These are phyloP conservation scores for Lecanicillium sp. DNA, from an alignment of 2,329 filamentous ascomycete species.

Conservation along the genomic window DNA sequence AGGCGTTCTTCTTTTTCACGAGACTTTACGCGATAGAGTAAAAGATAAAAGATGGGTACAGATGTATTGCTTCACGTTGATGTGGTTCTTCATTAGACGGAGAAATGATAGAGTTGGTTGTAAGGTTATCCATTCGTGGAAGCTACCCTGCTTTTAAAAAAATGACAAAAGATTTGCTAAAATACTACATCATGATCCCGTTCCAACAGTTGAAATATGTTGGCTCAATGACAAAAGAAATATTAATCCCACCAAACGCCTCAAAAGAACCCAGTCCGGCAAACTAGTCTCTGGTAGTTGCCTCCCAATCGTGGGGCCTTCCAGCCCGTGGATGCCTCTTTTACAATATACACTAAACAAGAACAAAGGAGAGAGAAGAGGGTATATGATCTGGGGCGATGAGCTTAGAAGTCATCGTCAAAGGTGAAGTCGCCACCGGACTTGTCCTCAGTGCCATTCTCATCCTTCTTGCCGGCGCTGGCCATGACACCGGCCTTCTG, in stretches of 20 bases:
- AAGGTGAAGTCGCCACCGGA: conserved; percentile 80
- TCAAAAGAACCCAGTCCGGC: conserved; percentile 3
- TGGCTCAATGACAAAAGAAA: neutral
- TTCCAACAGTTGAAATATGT: conserved; percentile 4
- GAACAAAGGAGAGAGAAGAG: conserved; percentile 8
- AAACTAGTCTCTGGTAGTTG: conserved; percentile 1
- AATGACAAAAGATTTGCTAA: conserved; percentile 6
- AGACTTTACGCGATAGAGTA: no score
- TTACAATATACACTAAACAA: conserved; percentile 9
- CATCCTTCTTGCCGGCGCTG: conserved; percentile 72
- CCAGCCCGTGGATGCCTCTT: conserved; percentile 8
- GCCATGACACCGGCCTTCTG: conserved; percentile 99
- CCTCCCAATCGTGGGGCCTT: conserved; percentile 5
- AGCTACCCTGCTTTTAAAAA: conserved; percentile 3
- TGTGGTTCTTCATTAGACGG: no score
- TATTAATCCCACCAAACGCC: conserved; percentile 4
- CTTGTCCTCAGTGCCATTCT: conserved; percentile 40
- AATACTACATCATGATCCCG: conserved; percentile 11
- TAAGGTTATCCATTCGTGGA: conserved; percentile 2
- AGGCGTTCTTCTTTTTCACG: no score
- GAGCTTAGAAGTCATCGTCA: conserved; percentile 87
- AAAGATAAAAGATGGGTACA: no score
- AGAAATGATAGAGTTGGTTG: neutral
- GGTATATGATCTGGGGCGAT: conserved; percentile 12
- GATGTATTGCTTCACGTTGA: no score